Evolutionary conservation across 768 basidiomycete species (phyloP).

Genomic region (Tricholomella constricta): DNA sequence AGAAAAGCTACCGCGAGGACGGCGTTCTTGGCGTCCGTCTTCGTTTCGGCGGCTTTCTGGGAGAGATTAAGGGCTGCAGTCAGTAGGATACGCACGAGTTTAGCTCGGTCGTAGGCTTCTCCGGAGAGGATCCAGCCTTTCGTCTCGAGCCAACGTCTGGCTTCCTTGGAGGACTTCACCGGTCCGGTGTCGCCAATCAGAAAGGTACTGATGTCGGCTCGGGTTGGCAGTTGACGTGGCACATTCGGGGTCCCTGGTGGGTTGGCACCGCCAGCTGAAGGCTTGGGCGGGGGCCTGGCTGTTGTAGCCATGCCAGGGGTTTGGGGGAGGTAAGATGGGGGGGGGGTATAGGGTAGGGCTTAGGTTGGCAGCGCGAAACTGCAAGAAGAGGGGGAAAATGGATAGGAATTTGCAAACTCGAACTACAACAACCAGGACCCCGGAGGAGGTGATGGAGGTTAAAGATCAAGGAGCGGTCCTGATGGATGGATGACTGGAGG

Average conservation of each 20-base stretch:
- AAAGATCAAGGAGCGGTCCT: not conserved
- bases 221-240: too few species aligned
- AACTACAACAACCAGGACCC: too few species aligned
- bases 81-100: not conserved
- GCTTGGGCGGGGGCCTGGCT: too few species aligned
- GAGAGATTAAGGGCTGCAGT: not conserved
- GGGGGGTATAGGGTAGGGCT: too few species aligned
- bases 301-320: too few species aligned
- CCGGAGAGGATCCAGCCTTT: constrained; percentile 1
- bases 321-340: too few species aligned
- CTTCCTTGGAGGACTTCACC: not conserved
- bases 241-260: too few species aligned
- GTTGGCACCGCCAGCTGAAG: too few species aligned
- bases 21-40: not conserved
- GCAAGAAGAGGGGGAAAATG: too few species aligned
- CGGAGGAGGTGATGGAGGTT: not conserved
- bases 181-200: not conserved
- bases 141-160: not conserved
- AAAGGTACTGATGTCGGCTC: not conserved
- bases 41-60: not conserved
- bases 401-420: too few species aligned
- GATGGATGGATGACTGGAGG: not conserved
- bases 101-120: not conserved
- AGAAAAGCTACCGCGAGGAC: not conserved
- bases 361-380: too few species aligned